Base-by-base conservation (phyloP, 306 rosid species). In the Astragalus membranaceus region DNA sequence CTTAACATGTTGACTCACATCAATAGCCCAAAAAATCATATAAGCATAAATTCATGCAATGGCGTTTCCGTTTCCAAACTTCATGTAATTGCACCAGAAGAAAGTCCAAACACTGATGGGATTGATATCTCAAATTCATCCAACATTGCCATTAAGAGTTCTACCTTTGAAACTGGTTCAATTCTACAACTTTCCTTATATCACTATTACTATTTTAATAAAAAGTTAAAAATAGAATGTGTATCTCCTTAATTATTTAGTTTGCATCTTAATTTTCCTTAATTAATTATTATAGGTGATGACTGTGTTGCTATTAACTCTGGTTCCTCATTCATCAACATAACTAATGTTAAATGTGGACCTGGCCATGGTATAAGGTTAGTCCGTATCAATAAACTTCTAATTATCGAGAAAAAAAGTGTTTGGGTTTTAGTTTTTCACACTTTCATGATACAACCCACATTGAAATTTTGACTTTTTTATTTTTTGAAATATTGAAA, bases 61-160 rank as follows among this genome's bases (percentile, higher is more conserved):
- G 74, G 41, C 0, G 33, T 65, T 1, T 0, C 3, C 0, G n/a
- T 87, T 49, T 52, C 69, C 7, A 2, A 69, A 10, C 69, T 87
- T 29, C 12, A 10, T 1, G 66, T 84, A 6, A 15, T 0, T 49
- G 87, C 92, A 5, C 92, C 92, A 1, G 13, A 17, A 0, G 69
- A 82, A 0, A 87, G 89, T 12, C 89, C 92, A 30, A 87, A 87
- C 75, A 87, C 92, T 0, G 88, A 87, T 61, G 88, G 92, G 1
- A 75, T 84, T 14, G 85, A 80, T 35, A 61, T 87, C 12, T 29
- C 91, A 0, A 0, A 0, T 1, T 73, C 83, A 8, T 37, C 70
- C 65, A 59, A 81, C 16, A 23, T 87, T 7, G 0, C 4, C 10
- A 14, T 87, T 7, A 6, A 2, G 1, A 0, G 72, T 13, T 84